Percentiles rank a stretch among this genome's conserved stretches.
Conservation (phyloP, 768 basidiomycete species). For the Suillus subaureus region DNA sequence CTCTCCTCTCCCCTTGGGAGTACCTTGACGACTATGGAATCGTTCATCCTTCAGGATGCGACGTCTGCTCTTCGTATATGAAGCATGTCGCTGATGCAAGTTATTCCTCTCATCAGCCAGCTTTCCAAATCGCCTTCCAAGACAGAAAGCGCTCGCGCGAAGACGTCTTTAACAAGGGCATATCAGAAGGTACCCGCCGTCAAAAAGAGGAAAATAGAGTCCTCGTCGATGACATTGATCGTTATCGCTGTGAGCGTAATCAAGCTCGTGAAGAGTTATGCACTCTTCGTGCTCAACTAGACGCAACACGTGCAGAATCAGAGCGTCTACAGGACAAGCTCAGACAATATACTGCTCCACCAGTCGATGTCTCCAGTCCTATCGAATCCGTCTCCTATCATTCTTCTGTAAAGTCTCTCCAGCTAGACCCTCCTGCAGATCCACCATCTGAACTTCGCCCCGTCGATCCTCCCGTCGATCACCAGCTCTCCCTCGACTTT, state of each 20-base stretch:
- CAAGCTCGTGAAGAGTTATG: slow-evolving; percentile 35
- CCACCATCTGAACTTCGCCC: slow-evolving; percentile 13
- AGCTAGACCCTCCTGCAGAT: slow-evolving; percentile 11
- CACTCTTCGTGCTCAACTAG: slow-evolving; percentile 36
- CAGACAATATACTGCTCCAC: slow-evolving; percentile 7
- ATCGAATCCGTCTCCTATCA: slow-evolving; percentile 12
- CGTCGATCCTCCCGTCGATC: slow-evolving; percentile 14
- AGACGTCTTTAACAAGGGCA: slow-evolving; percentile 40
- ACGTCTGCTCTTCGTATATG: slow-evolving; percentile 40
- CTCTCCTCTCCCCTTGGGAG: slow-evolving; percentile 41
- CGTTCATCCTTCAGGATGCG: slow-evolving; percentile 42
- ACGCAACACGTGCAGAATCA: slow-evolving; percentile 34
- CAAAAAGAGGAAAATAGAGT: slow-evolving; percentile 42
- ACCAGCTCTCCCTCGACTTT: slow-evolving; percentile 20
- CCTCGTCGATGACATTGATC: slow-evolving; percentile 36
- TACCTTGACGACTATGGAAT: slow-evolving; percentile 42
- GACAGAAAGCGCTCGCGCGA: slow-evolving; percentile 42
- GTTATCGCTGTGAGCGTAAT: slow-evolving; percentile 37
- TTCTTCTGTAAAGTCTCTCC: slow-evolving; percentile 11
- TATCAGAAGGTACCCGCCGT: slow-evolving; percentile 42
- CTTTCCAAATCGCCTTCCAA: slow-evolving; percentile 43
- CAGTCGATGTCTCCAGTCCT: slow-evolving; percentile 12
- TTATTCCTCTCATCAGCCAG: slow-evolving; percentile 38
- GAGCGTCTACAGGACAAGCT: slow-evolving; percentile 34
- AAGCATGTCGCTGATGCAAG: slow-evolving; percentile 43